Percentiles rank a stretch among this genome's conserved stretches.
phyloP scores from a whole-genome alignment of 441 rosid species.

The Gossypium aridum region DNA sequence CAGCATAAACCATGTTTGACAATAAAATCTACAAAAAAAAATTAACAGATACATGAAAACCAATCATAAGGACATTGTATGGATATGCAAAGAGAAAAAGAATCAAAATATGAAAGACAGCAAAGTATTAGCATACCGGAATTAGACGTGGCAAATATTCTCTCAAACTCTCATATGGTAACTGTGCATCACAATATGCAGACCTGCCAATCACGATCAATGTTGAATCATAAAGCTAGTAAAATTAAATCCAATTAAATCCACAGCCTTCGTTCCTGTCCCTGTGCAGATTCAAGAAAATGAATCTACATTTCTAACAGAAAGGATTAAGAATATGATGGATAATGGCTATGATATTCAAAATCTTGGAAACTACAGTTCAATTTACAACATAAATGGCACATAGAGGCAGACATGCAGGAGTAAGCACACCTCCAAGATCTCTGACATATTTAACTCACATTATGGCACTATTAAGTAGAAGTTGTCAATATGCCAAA shows the following conservation, averaged over 20 bases:
- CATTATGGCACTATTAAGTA: neutral
- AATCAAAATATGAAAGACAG: conserved; percentile 9
- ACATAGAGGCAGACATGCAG: neutral
- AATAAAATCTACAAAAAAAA: conserved; percentile 54
- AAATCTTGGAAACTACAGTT: neutral
- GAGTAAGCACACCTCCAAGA: neutral
- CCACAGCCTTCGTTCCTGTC: neutral
- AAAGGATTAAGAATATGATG: neutral
- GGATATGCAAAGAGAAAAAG: neutral
- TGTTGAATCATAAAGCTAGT: conserved; percentile 10
- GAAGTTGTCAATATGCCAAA: neutral
- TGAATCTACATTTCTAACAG: neutral
- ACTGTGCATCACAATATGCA: conserved; percentile 81
- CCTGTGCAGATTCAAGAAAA: neutral
- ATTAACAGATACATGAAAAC: conserved; percentile 8
- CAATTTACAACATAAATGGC: neutral
- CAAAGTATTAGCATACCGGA: conserved; percentile 43
- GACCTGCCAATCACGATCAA: conserved; percentile 55
- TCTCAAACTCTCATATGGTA: conserved; percentile 71
- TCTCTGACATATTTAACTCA: neutral
- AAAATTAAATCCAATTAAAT: neutral
- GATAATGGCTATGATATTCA: neutral
- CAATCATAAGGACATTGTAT: conserved; percentile 7
- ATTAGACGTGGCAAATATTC: conserved; percentile 83
- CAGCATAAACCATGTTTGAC: conserved; percentile 97